Evolutionary conservation across 768 basidiomycete genomes (phyloP), one percentile per base, ranked within the genome.

Genomic region (Suillus cothurnatus): DNA sequence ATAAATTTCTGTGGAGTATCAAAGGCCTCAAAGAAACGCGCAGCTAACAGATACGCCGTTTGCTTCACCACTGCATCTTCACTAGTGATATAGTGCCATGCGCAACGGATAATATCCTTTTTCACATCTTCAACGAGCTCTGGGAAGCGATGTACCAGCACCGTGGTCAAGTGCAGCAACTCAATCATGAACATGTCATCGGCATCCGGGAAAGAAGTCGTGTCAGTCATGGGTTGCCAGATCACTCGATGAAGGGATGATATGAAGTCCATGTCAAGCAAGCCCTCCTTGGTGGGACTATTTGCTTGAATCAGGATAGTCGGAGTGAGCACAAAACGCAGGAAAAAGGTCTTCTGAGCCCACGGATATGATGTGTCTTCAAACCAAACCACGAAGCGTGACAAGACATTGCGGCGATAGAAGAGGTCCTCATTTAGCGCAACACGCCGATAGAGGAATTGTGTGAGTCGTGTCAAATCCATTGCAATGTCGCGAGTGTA

Each of bases 61-160:
- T 98, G 94, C 76, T 94, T 96, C 71, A 97, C 93, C 23, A 95
- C 88, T 6, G 90, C 85, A 74, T 99, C 97, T 49, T 97, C 94
- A 62, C 82, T 89, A 7, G 84, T 85, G 69, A 96, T 92, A 70
- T 90, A 93, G 71, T 90, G 86, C 95, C 95, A 98, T 23, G 94
- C 93, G 64, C 92, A 91, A 74, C 91, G 93, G 80, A 98, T 95
- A 69, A 99, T 88, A 66, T 96, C 93, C 75, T 95, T 98, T 77
- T 92, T 88, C 43, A 86, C 87, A 53, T 94, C 91, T 65, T 87
- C 87, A 50, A 97, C 82, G n/a, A 93, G 76, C n/a, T 86, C 80
- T 2, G 89, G 85, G 68, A 94, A 95, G 71, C 91, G 84, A 66
- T 96, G 92, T 5, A 99, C 90, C 66, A 99, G 84, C 39, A 94